Evolutionary conservation across 176 grass and related monocot species (phyloP), one percentile per base, ranked within the genome.

Genomic region (Thalia dealbata): DNA sequence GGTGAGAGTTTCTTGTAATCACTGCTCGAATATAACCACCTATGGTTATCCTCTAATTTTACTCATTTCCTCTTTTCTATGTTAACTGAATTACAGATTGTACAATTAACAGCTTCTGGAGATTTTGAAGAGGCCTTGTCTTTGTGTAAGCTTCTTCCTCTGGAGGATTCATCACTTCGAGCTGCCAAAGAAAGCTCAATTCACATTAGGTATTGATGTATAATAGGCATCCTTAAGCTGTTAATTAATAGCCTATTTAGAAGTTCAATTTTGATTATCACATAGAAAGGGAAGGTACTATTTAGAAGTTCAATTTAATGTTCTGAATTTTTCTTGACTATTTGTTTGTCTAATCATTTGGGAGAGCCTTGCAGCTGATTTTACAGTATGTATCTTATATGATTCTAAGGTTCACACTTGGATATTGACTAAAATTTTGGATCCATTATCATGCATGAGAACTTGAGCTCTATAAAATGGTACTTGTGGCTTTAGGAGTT

Each of bases 61-160:
- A 15, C 15, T 79, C 69, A 45, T 59, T 75, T 76, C 60, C 50
- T 29, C 59, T 63, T 35, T 56, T 73, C 76, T 55, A 28, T 27
- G 27, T 51, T 64, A 54, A 60, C 78, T 82, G 72, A 30, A 74
- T 24, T 88, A 80, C 79, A 99, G 95, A 99, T 99, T 75, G 90
- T 99, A 81, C 95, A 99, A 73, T 79, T 99, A 76, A 99, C 95
- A 1, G 95, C 90, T 18, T 99, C 95, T 51, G 95, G 95, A 81
- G 90, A 99, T 86, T 99, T 99, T 81, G 87, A 93, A 71, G 95
- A 99, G 83, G 95, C 95, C 0, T 87, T 99, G 82, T 83, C 87
- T 12, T 83, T 99, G 62, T 99, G 95, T 66, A 99, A 91, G 81
- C 78, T 99, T 77, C 90, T 99, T 81, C 87, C 95, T 85, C 95